phyloP scores from a whole-genome alignment of 148 eudicot species.

The Talinum fruticosum region DNA sequence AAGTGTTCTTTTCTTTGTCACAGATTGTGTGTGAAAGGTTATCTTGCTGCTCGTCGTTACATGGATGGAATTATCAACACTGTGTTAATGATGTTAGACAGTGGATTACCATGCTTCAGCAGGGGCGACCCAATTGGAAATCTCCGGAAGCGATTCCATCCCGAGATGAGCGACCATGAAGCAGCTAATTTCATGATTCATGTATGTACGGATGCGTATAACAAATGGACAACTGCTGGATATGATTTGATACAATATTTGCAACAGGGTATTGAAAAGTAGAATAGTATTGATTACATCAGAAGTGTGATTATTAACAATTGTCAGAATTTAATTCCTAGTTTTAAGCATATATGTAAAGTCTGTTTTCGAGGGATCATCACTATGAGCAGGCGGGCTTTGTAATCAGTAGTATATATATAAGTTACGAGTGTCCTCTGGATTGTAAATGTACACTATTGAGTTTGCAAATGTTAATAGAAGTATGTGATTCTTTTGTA shows the following conservation, averaged over 20 bases:
- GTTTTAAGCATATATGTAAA: slow-evolving; percentile 9
- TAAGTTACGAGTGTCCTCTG: not conserved
- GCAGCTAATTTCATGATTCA: slow-evolving; percentile 95
- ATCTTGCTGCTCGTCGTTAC: slow-evolving; percentile 87
- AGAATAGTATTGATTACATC: slow-evolving; percentile 17
- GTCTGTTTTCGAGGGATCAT: slow-evolving; percentile 5
- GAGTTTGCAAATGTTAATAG: not conserved
- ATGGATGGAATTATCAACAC: slow-evolving; percentile 98
- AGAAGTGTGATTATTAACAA: slow-evolving; percentile 17
- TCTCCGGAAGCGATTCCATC: slow-evolving; percentile 90
- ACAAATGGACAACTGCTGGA: slow-evolving; percentile 98
- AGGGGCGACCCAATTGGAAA: slow-evolving; percentile 92
- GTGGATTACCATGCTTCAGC: slow-evolving; percentile 98
- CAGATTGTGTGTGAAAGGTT: slow-evolving; percentile 97
- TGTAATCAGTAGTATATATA: not conserved
- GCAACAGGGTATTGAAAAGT: slow-evolving; percentile 97
- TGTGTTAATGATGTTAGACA: slow-evolving; percentile 82
- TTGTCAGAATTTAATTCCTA: slow-evolving; percentile 13
- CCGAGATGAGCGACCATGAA: slow-evolving; percentile 94
- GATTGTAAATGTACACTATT: not conserved
- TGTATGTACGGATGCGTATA: slow-evolving; percentile 88
- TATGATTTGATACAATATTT: slow-evolving; percentile 95
- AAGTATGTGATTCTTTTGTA: not conserved
- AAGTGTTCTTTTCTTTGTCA: slow-evolving; percentile 12
- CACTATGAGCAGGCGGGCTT: not conserved